Conservation (phyloP, 495 filamentous ascomycete genomes). For the Rostrohypoxylon terebratum region DNA sequence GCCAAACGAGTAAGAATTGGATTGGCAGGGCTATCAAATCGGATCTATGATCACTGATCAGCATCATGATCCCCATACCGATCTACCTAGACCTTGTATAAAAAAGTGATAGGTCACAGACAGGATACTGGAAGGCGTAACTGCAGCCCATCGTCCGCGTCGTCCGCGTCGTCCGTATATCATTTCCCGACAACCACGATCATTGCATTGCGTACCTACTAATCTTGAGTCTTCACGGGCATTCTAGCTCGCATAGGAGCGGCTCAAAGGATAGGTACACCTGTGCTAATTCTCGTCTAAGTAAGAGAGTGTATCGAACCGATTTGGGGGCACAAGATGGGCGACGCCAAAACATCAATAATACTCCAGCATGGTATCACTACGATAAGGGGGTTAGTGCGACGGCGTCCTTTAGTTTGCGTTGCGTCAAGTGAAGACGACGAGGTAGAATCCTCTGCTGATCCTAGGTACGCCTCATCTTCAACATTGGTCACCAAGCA, state of each 20-base stretch:
- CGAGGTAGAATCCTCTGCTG: background rate
- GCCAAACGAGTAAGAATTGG: conserved; percentile 21
- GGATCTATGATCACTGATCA: conserved; percentile 26
- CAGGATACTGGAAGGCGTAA: conserved; percentile 25
- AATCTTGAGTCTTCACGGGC: background rate
- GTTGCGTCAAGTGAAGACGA: conserved; percentile 17
- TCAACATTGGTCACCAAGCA: conserved; percentile 9
- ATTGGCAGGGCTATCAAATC: conserved; percentile 29
- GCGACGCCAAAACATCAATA: conserved; percentile 17
- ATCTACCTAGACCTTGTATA: conserved; percentile 28
- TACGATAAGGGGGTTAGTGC: conserved; percentile 23
- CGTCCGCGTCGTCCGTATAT: background rate
- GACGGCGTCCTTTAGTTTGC: conserved; percentile 34
- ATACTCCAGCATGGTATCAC: conserved; percentile 21
- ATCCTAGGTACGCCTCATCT: conserved; percentile 5
- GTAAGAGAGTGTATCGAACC: background rate
- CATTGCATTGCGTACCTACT: conserved; percentile 15
- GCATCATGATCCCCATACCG: conserved; percentile 17
- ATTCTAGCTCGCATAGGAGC: conserved; percentile 22
- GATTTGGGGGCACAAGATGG: conserved; percentile 15
- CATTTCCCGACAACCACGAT: conserved; percentile 20
- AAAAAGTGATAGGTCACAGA: conserved; percentile 38
- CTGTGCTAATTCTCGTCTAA: conserved; percentile 11
- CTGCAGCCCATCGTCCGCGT: conserved; percentile 8
- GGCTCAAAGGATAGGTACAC: conserved; percentile 10